Conservation (phyloP, 106 monocot species). For the Gastrodia elata region DNA sequence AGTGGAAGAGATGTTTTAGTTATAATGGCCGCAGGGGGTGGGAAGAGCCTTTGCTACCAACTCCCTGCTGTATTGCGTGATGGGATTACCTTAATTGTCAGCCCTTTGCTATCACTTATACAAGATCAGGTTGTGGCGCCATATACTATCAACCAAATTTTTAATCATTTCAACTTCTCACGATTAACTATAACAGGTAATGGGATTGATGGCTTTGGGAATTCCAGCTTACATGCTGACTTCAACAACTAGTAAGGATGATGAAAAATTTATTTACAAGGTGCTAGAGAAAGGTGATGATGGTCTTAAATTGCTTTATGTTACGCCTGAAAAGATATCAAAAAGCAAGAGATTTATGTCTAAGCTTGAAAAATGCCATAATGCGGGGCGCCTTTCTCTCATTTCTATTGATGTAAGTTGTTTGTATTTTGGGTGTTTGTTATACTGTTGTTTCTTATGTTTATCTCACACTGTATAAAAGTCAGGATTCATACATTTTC, state of each 20-base stretch:
- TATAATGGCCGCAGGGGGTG: constrained; percentile 99
- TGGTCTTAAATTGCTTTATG: constrained; percentile 82
- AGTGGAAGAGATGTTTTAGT: constrained; percentile 97
- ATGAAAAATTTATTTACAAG: constrained; percentile 78
- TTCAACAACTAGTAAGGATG: constrained; percentile 79
- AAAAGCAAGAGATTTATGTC: constrained; percentile 99
- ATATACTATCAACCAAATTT: neutral
- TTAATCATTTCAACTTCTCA: neutral
- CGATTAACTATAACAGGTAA: constrained; percentile 41
- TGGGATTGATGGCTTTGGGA: constrained; percentile 85
- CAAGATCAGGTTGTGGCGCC: constrained; percentile 76
- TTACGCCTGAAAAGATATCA: constrained; percentile 99
- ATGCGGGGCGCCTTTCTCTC: constrained; percentile 85
- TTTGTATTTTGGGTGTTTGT: neutral
- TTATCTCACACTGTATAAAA: neutral
- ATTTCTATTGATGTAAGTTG: constrained; percentile 90
- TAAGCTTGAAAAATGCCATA: constrained; percentile 95
- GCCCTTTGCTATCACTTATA: constrained; percentile 92
- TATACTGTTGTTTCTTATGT: neutral
- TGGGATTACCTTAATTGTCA: constrained; percentile 86
- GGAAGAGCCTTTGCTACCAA: constrained; percentile 98
- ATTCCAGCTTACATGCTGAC: constrained; percentile 86
- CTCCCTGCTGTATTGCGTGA: constrained; percentile 82
- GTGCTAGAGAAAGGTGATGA: constrained; percentile 91
- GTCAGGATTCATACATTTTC: neutral